phyloP scores from a whole-genome alignment of 164 flowering plant genomes.

The Vitis riparia region DNA sequence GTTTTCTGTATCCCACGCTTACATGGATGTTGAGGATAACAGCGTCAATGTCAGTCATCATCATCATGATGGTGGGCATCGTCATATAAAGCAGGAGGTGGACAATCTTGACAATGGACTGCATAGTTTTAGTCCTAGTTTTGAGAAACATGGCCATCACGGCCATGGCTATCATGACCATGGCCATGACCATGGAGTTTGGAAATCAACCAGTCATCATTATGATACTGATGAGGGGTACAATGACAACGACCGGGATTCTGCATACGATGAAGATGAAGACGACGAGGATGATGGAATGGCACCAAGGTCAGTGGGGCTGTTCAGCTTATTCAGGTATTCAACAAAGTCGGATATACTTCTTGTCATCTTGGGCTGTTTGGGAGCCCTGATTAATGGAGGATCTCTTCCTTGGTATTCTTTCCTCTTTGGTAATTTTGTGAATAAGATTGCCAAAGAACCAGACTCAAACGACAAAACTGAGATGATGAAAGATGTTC shows the following conservation, averaged over 20 bases:
- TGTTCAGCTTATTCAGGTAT: constrained; percentile 59
- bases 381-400: constrained; percentile 78
- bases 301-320: constrained; percentile 37
- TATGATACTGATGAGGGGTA: constrained; percentile 13
- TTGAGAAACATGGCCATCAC: too few species aligned
- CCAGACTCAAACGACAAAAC: constrained; percentile 22
- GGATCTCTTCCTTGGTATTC: constrained; percentile 86
- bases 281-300: constrained; percentile 42
- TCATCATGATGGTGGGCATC: constrained; percentile 12
- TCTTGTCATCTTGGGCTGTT: constrained; percentile 59
- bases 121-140: background rate
- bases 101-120: too few species aligned
- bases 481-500: constrained; percentile 62
- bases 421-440: constrained; percentile 60
- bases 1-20: constrained; percentile 28
- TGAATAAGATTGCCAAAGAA: constrained; percentile 51
- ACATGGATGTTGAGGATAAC: constrained; percentile 10
- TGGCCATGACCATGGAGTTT: constrained; percentile 17
- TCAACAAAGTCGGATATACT: constrained; percentile 60
- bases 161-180: constrained; percentile 5
- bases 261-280: constrained; percentile 26
- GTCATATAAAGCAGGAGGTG: background rate
- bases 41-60: background rate
- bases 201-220: constrained; percentile 13
- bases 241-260: constrained; percentile 9